These are phyloP conservation scores for Venturia aucupariae DNA, from an alignment of 2,329 filamentous ascomycete genomes.

Conservation along the genomic window DNA sequence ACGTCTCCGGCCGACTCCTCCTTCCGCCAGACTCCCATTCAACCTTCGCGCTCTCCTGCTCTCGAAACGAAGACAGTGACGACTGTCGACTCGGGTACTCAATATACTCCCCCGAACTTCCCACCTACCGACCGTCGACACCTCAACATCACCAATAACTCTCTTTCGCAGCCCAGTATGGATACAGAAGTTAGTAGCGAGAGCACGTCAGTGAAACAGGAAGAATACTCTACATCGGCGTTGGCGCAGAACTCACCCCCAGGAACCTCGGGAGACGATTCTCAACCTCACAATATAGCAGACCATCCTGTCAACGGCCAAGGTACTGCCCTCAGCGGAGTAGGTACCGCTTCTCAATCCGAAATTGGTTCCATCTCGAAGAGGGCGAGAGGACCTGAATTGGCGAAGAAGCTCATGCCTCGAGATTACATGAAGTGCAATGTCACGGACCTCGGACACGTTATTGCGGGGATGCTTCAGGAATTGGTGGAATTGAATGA, in stretches of 20 bases:
- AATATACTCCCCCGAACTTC: conserved; percentile 43
- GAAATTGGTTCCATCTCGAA: conserved; percentile 29
- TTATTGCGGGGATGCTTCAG: conserved; percentile 92
- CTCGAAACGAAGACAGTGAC: conserved; percentile 21
- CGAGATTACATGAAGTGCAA: conserved; percentile 71
- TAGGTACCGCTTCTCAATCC: not conserved
- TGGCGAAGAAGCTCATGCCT: conserved; percentile 52
- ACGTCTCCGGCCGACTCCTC: conserved; percentile 6
- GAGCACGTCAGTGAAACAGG: not conserved
- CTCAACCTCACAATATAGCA: not conserved
- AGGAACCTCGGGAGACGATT: not conserved
- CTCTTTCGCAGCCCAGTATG: not conserved
- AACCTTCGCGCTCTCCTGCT: conserved; percentile 20
- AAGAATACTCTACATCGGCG: not conserved
- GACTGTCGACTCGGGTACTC: conserved; percentile 43
- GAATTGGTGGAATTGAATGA: conserved; percentile 94
- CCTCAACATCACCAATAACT: not conserved
- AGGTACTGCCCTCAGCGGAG: not conserved
- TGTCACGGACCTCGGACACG: conserved; percentile 75
- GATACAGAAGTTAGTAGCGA: not conserved
- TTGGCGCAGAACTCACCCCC: not conserved
- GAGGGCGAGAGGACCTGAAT: conserved; percentile 35
- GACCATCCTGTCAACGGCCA: not conserved
- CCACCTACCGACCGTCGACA: conserved; percentile 30
- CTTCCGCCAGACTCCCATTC: conserved; percentile 13